Evolutionary conservation across 768 basidiomycete species (phyloP), one percentile per base, ranked within the genome.

Genomic region (Termitomyces titanicus): DNA sequence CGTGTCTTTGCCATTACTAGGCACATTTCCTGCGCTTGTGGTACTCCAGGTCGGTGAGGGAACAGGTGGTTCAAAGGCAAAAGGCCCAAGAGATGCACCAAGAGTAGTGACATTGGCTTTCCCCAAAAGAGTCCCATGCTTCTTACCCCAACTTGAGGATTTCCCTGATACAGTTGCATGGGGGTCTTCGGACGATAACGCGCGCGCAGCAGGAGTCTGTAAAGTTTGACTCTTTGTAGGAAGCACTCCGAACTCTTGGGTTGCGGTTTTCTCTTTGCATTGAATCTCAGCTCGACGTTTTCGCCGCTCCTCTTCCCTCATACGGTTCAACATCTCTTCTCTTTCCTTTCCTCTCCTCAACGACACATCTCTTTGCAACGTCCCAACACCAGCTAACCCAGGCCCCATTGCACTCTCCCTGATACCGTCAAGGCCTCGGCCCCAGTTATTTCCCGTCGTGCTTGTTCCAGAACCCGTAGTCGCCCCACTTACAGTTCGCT

Each of bases 51-150:
- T 76, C 8, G 81, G 72, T 3, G 81, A 76, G 17, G 84, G 80
- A 2, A 85, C 81, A 0, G 86, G 78, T 18, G 85, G 83, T 61
- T 90, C 88, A 61, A 89, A 89, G 5, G 80, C 70, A 62, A 90
- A 89, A 27, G 79, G 72, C 9, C 81, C 82, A 65, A 87, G 87
- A 0, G 82, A 77, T 5, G 71, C 66, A 25, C 76, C 70, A 10
- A 70, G 60, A 7, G 71, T 66, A 4, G 72, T 61, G 22, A 75
- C 56, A 37, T 73, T 68, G 8, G 70, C 61, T 33, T 72, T 65
- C 0, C 72, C 61, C 43, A 68, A 63, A 40, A 61, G 66, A 68
- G 69, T 76, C 42, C 79, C 78, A 24, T 77, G 75, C 15, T 76
- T 77, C 58, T 79, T 77, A n/a, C 87, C 80, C 72, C 79, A 76